phyloP scores from a whole-genome alignment of 306 rosid species.

The Dalbergia oliveri region DNA sequence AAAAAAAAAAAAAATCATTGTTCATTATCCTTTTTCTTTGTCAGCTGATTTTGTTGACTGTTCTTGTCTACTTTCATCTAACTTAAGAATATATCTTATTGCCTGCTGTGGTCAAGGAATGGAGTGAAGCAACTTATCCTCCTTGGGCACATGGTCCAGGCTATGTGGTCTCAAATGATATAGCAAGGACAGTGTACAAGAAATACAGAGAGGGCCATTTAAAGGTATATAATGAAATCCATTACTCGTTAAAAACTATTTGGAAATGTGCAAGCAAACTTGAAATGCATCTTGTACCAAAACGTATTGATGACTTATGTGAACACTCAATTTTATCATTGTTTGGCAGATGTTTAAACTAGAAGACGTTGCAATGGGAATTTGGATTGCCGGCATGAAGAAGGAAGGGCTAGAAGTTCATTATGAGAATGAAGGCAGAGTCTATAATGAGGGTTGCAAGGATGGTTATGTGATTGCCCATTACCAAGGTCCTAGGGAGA shows the following conservation, averaged over 20 bases:
- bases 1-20: too few relatives aligned
- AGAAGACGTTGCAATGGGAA: constrained; percentile 99
- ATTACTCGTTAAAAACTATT: constrained; percentile 10
- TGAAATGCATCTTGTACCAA: constrained; percentile 7
- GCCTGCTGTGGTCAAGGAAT: constrained; percentile 70
- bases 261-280: constrained; percentile 1
- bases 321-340: constrained; percentile 47
- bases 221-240: constrained; percentile 64
- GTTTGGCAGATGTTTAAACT: constrained; percentile 89
- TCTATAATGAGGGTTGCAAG: constrained; percentile 79
- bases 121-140: constrained; percentile 85
- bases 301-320: background rate
- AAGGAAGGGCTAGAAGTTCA: constrained; percentile 71
- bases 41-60: background rate
- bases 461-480: constrained; percentile 95
- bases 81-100: constrained; percentile 37
- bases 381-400: constrained; percentile 90
- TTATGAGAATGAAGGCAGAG: constrained; percentile 74
- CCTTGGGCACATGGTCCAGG: constrained; percentile 99
- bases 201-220: constrained; percentile 71
- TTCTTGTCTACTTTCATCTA: constrained; percentile 14
- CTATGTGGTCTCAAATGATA: constrained; percentile 84
- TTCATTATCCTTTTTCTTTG: background rate
- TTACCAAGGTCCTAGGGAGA: constrained; percentile 96
- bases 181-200: constrained; percentile 73